Percentiles rank a stretch among this genome's conserved stretches.
Evolutionary conservation across 2,329 filamentous ascomycete genomes (phyloP).

Genomic region (Diaporthe helianthi): DNA sequence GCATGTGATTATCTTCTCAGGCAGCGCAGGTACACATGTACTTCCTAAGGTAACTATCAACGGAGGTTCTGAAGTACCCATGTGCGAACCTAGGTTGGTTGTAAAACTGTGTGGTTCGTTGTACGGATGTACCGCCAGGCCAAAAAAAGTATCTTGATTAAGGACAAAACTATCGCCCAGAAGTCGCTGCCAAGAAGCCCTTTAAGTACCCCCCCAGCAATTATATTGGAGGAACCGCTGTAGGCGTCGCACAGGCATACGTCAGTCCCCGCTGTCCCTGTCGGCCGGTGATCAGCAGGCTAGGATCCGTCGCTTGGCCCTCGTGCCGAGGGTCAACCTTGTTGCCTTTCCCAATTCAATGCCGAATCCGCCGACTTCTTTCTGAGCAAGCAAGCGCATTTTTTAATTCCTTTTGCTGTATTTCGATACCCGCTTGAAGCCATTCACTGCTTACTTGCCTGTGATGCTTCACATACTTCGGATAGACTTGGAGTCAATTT

Average conservation of each 20-base stretch:
- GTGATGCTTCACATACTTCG: conserved; percentile 3
- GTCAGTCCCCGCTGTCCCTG: conserved; percentile 15
- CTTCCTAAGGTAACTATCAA: too few relatives aligned
- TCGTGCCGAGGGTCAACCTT: conserved; percentile 12
- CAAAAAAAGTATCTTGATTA: too few relatives aligned
- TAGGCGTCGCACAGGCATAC: background rate
- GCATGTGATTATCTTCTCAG: conserved; percentile 24
- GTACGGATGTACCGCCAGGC: too few relatives aligned
- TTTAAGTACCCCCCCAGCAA: too few relatives aligned
- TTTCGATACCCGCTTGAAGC: background rate
- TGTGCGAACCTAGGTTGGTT: too few relatives aligned
- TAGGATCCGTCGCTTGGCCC: conserved; percentile 4
- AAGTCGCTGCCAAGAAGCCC: too few relatives aligned
- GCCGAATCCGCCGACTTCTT: conserved; percentile 9
- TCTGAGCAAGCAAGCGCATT: background rate
- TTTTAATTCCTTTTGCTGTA: background rate
- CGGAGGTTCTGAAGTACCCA: too few relatives aligned
- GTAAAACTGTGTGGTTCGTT: too few relatives aligned
- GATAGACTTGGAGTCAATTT: background rate
- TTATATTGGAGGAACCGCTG: too few relatives aligned
- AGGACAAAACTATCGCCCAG: too few relatives aligned
- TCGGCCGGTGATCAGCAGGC: conserved; percentile 14
- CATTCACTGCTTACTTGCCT: background rate
- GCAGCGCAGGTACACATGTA: too few relatives aligned
- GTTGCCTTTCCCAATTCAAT: conserved; percentile 2